Evolutionary conservation across 371 early-diverging fungal species (phyloP).

Genomic region (Coemansia sp.): DNA sequence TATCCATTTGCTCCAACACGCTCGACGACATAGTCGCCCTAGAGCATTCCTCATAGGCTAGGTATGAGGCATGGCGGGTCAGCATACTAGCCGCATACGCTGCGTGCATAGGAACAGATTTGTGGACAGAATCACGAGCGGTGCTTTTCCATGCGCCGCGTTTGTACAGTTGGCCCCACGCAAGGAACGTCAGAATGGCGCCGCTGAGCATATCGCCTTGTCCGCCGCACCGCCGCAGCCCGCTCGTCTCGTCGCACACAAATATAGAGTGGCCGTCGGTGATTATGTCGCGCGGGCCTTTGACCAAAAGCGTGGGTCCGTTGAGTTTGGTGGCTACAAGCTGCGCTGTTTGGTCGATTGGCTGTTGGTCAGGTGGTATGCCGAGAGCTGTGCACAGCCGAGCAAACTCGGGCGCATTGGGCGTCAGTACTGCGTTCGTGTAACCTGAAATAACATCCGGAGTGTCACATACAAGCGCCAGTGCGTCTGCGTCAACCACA

Average conservation of each 20-base stretch:
- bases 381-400: slow-evolving; percentile 76
- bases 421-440: slow-evolving; percentile 80
- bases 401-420: slow-evolving; percentile 85
- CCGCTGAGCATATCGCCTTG: slow-evolving; percentile 98
- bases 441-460: slow-evolving; percentile 76
- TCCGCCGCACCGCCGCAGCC: slow-evolving; percentile 93
- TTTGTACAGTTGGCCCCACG: slow-evolving; percentile 76
- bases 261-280: slow-evolving; percentile 69
- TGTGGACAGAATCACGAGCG: slow-evolving; percentile 43
- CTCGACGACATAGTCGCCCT: slow-evolving; percentile 74
- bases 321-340: slow-evolving; percentile 60
- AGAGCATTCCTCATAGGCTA: slow-evolving; percentile 69
- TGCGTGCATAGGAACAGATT: slow-evolving; percentile 65
- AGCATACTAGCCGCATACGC: slow-evolving; percentile 72
- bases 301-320: slow-evolving; percentile 79
- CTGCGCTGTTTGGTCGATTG: slow-evolving; percentile 49
- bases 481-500: slow-evolving; percentile 94
- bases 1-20: slow-evolving; percentile 73
- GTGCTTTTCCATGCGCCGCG: slow-evolving; percentile 57
- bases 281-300: slow-evolving; percentile 82
- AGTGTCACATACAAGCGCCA: slow-evolving; percentile 71
- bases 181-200: slow-evolving; percentile 79
- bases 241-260: slow-evolving; percentile 63
- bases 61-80: slow-evolving; percentile 63
- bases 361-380: neutral